Evolutionary conservation across 2,329 filamentous ascomycete genomes (phyloP).

Genomic region (Thelonectria olida): DNA sequence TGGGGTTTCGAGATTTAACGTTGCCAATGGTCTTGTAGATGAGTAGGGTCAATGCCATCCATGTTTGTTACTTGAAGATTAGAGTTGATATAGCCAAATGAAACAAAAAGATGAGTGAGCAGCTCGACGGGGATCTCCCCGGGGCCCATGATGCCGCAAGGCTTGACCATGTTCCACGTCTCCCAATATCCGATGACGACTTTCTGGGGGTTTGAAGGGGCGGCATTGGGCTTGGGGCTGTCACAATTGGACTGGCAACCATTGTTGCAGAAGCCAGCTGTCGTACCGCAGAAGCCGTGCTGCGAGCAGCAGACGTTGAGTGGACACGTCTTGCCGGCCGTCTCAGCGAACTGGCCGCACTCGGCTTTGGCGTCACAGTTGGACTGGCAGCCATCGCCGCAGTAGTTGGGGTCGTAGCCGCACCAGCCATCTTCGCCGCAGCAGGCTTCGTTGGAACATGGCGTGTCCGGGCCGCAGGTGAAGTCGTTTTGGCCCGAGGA

Average conservation of each 20-base stretch:
- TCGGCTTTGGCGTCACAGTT: not conserved
- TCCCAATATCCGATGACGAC: slow-evolving; percentile 47
- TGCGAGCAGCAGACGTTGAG: slow-evolving; percentile 47
- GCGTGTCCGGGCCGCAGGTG: not conserved
- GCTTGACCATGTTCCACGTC: slow-evolving; percentile 30
- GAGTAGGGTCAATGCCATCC: slow-evolving; percentile 18
- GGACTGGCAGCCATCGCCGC: not conserved
- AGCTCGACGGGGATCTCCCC: slow-evolving; percentile 27
- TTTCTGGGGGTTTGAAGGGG: slow-evolving; percentile 25
- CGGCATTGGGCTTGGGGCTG: not conserved
- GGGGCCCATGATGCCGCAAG: not conserved
- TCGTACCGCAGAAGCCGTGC: slow-evolving; percentile 2
- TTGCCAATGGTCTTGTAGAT: slow-evolving; percentile 40
- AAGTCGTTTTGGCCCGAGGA: not conserved
- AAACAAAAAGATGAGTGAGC: slow-evolving; percentile 42
- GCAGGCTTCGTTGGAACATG: not conserved
- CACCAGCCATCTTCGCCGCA: not conserved
- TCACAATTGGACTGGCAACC: slow-evolving; percentile 31
- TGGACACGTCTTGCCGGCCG: slow-evolving; percentile 41
- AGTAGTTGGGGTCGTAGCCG: not conserved
- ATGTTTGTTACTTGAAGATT: slow-evolving; percentile 42
- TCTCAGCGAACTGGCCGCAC: slow-evolving; percentile 26
- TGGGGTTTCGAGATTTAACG: slow-evolving; percentile 39
- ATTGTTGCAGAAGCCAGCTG: slow-evolving; percentile 9
- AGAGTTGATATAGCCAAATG: slow-evolving; percentile 47